These are phyloP conservation scores for Claviceps paspali DNA, from an alignment of 2,329 filamentous ascomycete species.

Conservation along the genomic window DNA sequence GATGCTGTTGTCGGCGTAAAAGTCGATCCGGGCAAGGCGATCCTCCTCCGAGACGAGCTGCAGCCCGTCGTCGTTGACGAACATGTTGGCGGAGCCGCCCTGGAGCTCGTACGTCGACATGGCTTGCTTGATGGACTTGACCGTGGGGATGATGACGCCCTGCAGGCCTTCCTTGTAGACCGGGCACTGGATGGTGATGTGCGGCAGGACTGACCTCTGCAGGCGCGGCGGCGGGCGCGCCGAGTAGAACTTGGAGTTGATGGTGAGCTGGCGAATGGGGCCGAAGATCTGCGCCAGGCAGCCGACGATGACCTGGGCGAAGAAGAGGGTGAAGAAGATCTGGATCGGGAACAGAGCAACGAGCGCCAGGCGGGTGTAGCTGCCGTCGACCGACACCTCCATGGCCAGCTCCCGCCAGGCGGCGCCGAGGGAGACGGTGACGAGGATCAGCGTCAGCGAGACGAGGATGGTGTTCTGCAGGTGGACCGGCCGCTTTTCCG, in stretches of 20 bases:
- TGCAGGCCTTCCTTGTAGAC: constrained; percentile 75
- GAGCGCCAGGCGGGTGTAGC: constrained; percentile 48
- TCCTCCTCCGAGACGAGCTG: constrained; percentile 51
- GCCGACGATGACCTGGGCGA: constrained; percentile 62
- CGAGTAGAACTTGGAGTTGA: constrained; percentile 73
- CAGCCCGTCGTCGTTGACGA: constrained; percentile 61
- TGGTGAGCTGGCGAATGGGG: constrained; percentile 54
- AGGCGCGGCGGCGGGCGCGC: constrained; percentile 52
- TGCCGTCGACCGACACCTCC: constrained; percentile 49
- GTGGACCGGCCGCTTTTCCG: constrained; percentile 51
- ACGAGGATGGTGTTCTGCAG: constrained; percentile 57
- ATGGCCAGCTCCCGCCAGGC: constrained; percentile 56
- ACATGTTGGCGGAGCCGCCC: constrained; percentile 64
- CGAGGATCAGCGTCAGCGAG: constrained; percentile 47
- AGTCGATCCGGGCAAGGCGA: constrained; percentile 47
- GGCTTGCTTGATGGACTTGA: constrained; percentile 62
- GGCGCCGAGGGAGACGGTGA: constrained; percentile 51
- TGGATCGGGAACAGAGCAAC: constrained; percentile 53
- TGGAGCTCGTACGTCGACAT: constrained; percentile 66
- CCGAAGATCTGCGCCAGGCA: constrained; percentile 64
- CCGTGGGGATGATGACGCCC: constrained; percentile 61
- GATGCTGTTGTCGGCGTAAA: constrained; percentile 54
- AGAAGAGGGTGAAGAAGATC: constrained; percentile 71
- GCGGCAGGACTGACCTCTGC: constrained; percentile 42
- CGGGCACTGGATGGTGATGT: constrained; percentile 72